Base-by-base conservation (phyloP, 495 filamentous ascomycete species). In the Stereocaulon alpinum region DNA sequence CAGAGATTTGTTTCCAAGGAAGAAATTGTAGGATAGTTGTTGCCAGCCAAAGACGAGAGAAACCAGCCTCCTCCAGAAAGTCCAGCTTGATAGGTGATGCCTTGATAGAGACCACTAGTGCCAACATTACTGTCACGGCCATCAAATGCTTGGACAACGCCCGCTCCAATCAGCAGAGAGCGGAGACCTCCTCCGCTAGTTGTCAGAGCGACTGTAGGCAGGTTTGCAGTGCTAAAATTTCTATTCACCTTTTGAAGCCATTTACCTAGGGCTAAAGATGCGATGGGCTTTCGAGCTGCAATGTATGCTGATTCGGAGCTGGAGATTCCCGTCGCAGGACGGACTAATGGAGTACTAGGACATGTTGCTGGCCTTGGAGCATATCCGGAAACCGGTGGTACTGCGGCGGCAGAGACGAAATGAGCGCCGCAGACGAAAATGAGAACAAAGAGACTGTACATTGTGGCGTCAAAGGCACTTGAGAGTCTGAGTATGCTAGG, bases 61-160 rank as follows among this genome's bases (percentile, higher is more conserved):
- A 79, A 65, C 76, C 76, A 79, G 14, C 60, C 60, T 20, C 77
- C 76, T 9, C 77, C 76, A 0, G 74, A 76, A 2, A 78, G 67
- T 20, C 76, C 76, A 27, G 70, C 55, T 22, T 77, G 66, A 56
- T 79, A 79, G 37, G 72, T 75, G 45, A 78, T 59, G 4, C 64
- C 76, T 55, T 78, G 76, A 29, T 72, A 72, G 1, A 79, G 60
- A 10, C 76, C 76, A 43, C 64, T 69, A 17, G 63, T 67, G 42
- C 66, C 67, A n/a, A 68, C 55, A 53, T 70, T 55, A 45, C 68
- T 71, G 45, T 76, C 74, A 41, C 74, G 65, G 4, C 30, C 55
- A 61, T 79, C 76, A 34, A 79, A 62, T 2, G 64, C 73, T 41
- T 74, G 70, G 55, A 77, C 66, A 6, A 79, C 70, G 41, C 77